A percentile compares a stretch with the other conserved stretches of the same genome.
Evolutionary conservation across 2,329 filamentous ascomycete species (phyloP).

Genomic region (Juglanconis oblonga): DNA sequence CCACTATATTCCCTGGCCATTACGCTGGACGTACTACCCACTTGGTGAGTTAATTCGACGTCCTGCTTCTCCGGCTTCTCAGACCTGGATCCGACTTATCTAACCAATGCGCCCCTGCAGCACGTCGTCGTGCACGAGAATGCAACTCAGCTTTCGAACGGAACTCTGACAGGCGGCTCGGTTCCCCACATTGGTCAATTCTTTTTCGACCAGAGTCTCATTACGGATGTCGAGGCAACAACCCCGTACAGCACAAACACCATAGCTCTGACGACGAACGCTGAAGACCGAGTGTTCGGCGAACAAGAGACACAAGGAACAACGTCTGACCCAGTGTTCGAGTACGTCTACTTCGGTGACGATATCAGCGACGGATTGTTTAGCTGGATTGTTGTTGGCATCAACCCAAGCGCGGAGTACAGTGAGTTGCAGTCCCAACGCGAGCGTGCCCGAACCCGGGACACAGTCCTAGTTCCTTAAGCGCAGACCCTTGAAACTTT

Average conservation of each 20-base stretch:
- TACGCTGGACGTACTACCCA: constrained; percentile 39
- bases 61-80: too few species aligned
- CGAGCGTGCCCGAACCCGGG: too few species aligned
- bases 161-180: constrained; percentile 38
- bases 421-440: too few species aligned
- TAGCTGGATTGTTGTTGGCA: constrained; percentile 48
- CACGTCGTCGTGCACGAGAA: constrained; percentile 38
- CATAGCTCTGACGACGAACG: constrained; percentile 40
- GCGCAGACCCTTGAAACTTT: too few species aligned
- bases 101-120: constrained; percentile 20
- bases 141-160: constrained; percentile 31
- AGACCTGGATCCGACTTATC: too few species aligned
- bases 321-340: constrained; percentile 43
- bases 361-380: constrained; percentile 45
- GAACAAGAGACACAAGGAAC: constrained; percentile 30
- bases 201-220: constrained; percentile 58
- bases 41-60: not conserved
- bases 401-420: constrained; percentile 36
- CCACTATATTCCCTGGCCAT: constrained; percentile 45
- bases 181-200: constrained; percentile 58
- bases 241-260: constrained; percentile 43
- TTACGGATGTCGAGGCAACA: constrained; percentile 44
- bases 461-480: too few species aligned
- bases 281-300: constrained; percentile 38
- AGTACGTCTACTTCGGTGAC: constrained; percentile 56